Conservation (phyloP, 2,329 filamentous ascomycete genomes). For the Claviceps sp. region DNA sequence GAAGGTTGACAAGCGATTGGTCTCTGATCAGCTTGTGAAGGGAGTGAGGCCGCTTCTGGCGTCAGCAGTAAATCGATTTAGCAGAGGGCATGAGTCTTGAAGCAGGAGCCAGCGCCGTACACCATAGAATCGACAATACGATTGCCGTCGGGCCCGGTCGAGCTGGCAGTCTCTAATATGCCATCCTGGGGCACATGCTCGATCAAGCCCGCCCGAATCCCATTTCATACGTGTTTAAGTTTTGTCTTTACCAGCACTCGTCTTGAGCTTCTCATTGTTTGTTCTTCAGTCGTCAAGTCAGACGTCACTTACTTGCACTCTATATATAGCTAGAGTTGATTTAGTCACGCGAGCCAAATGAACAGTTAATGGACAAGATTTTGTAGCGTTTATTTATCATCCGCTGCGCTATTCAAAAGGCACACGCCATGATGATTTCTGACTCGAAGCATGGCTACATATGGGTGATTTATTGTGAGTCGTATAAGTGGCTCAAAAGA, state of each 20-base stretch:
- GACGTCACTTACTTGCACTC: conserved; percentile 20
- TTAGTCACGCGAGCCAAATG: conserved; percentile 11
- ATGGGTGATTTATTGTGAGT: neutral
- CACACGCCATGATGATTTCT: neutral
- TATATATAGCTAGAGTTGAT: conserved; percentile 17
- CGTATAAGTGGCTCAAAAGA: neutral
- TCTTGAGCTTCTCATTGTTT: conserved; percentile 22
- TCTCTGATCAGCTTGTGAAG: conserved; percentile 10
- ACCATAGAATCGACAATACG: neutral
- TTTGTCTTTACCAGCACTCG: conserved; percentile 23
- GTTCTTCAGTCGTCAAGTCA: conserved; percentile 24
- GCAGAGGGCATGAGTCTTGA: neutral
- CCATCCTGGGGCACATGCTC: neutral
- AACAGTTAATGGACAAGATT: conserved; percentile 4
- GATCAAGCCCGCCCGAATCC: conserved; percentile 6
- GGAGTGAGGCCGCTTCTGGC: conserved; percentile 8
- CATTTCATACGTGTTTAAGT: conserved; percentile 18
- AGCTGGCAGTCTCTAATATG: neutral
- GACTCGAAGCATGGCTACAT: neutral
- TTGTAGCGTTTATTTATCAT: neutral
- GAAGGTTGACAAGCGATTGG: conserved; percentile 6
- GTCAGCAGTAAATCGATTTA: neutral
- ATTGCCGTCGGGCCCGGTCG: neutral
- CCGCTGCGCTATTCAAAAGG: neutral
- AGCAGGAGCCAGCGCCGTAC: neutral